A percentile compares a stretch with the other conserved stretches of the same genome.
Evolutionary conservation across 139 green algal genomes (phyloP).

Genomic region (Asterochloris sp.): DNA sequence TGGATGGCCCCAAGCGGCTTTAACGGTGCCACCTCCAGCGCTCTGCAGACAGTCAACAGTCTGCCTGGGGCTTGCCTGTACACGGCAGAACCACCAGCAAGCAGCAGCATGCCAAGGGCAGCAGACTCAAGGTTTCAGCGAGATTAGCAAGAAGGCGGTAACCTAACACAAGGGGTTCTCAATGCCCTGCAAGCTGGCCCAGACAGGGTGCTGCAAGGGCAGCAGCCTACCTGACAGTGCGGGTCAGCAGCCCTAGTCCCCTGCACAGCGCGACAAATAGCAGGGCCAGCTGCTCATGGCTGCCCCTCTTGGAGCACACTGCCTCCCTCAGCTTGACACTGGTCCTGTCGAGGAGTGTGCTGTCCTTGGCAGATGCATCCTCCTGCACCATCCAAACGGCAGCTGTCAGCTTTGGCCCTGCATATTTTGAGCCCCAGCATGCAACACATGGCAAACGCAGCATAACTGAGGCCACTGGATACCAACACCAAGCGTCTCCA

Average conservation of each 20-base stretch:
- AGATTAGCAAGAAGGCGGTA: no score
- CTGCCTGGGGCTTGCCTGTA: no score
- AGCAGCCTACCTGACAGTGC: slow-evolving; percentile 46
- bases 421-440: not conserved
- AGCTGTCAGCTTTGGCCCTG: not conserved
- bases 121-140: no score
- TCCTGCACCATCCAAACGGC: not conserved
- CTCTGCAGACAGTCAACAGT: not conserved
- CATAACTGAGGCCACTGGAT: not conserved
- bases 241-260: slow-evolving; percentile 46
- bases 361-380: not conserved
- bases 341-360: not conserved
- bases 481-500: not conserved
- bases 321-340: slow-evolving; percentile 15
- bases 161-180: no score
- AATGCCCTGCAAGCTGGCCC: not conserved
- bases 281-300: slow-evolving; percentile 52
- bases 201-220: not conserved
- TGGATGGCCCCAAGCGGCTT: not conserved
- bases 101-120: no score
- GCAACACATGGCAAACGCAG: not conserved
- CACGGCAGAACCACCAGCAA: no score
- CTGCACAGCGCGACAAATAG: slow-evolving; percentile 75
- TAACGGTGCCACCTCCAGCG: not conserved
- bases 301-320: slow-evolving; percentile 21